Conservation (phyloP, 2,329 filamentous ascomycete species). For the Ascocoryne sarcoides region DNA sequence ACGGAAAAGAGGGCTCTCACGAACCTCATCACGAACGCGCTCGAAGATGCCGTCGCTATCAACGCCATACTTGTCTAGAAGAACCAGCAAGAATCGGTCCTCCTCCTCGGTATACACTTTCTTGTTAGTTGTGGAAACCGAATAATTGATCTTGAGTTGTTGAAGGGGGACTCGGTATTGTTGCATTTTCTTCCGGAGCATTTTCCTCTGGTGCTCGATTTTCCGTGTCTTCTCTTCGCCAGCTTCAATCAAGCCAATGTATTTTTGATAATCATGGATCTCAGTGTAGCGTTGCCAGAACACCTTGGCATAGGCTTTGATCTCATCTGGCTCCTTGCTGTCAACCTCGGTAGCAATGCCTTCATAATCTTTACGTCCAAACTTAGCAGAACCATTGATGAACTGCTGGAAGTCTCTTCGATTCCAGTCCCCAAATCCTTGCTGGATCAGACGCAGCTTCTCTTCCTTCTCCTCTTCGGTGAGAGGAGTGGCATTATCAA, state of each 20-base stretch:
- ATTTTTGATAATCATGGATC: conserved; percentile 81
- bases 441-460: conserved; percentile 70
- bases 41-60: conserved; percentile 89
- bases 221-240: conserved; percentile 86
- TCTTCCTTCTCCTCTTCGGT: conserved; percentile 84
- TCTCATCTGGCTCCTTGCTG: conserved; percentile 75
- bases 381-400: conserved; percentile 88
- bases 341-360: conserved; percentile 85
- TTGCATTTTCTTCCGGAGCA: conserved; percentile 89
- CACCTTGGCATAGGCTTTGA: conserved; percentile 84
- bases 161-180: conserved; percentile 96
- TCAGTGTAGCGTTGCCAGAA: conserved; percentile 96
- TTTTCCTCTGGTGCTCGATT: conserved; percentile 84
- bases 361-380: conserved; percentile 77
- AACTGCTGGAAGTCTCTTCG: conserved; percentile 97
- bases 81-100: conserved; percentile 87
- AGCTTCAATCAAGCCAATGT: conserved; percentile 80
- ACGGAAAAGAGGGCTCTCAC: conserved; percentile 86
- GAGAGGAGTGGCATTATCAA: conserved; percentile 81
- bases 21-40: conserved; percentile 92
- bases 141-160: conserved; percentile 98
- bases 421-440: conserved; percentile 94
- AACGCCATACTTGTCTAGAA: conserved; percentile 85
- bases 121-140: conserved; percentile 97
- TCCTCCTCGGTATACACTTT: conserved; percentile 99